Conservation (phyloP, 139 green algal species). For the Tetradesmus obliquus region DNA sequence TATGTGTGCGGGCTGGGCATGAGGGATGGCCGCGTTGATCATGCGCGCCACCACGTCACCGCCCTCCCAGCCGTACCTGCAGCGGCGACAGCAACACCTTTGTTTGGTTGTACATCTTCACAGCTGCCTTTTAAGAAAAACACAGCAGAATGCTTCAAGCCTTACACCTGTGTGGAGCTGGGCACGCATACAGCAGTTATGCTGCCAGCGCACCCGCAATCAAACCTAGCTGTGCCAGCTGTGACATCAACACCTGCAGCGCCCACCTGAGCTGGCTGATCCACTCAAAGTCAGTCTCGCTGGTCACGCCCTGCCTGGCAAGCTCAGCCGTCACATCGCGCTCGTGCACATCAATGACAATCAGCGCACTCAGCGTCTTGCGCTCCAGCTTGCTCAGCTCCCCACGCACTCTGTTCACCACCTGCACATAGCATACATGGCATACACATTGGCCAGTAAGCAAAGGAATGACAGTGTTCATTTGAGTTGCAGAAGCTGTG, state of each 20-base stretch:
- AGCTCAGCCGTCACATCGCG: conserved; percentile 73
- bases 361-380: conserved; percentile 82
- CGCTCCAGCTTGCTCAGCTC: conserved; percentile 85
- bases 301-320: conserved; percentile 56
- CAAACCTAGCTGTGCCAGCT: background rate
- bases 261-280: conserved; percentile 76
- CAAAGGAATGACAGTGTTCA: background rate
- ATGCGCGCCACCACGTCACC: conserved; percentile 75
- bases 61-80: conserved; percentile 75
- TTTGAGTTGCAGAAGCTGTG: background rate
- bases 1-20: background rate
- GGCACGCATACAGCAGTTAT: too few relatives aligned
- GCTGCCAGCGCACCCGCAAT: too few relatives aligned
- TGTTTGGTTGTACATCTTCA: too few relatives aligned
- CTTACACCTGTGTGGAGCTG: too few relatives aligned
- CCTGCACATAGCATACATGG: conserved; percentile 31
- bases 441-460: background rate
- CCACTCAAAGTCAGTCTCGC: conserved; percentile 82
- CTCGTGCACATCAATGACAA: conserved; percentile 88
- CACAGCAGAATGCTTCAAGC: too few relatives aligned
- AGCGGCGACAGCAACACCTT: background rate
- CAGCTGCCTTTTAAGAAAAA: too few relatives aligned
- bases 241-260: background rate
- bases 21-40: conserved; percentile 68
- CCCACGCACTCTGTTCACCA: conserved; percentile 70